These are phyloP conservation scores for Neurospora sp. DNA, from an alignment of 495 filamentous ascomycete species.

Conservation along the genomic window DNA sequence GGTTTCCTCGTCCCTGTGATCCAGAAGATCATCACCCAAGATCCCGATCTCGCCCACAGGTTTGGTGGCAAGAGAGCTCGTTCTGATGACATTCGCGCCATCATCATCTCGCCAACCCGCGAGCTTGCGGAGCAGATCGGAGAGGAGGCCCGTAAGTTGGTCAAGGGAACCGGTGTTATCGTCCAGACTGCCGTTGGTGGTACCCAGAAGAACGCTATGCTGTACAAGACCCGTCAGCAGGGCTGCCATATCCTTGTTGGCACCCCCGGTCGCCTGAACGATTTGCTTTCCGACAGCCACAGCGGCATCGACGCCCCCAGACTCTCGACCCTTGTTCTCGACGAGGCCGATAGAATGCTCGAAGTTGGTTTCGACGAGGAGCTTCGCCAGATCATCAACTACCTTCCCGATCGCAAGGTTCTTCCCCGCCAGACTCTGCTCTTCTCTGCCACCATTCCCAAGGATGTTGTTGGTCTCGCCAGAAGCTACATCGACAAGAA, in stretches of 20 bases:
- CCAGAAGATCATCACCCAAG: constrained; percentile 55
- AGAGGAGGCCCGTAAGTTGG: constrained; percentile 66
- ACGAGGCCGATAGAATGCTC: constrained; percentile 88
- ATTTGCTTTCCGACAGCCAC: constrained; percentile 63
- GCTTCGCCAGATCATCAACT: constrained; percentile 55
- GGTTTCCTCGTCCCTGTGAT: constrained; percentile 72
- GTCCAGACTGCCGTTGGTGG: constrained; percentile 89
- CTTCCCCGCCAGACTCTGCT: constrained; percentile 79
- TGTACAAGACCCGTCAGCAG: constrained; percentile 51
- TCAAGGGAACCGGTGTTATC: constrained; percentile 52
- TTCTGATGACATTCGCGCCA: constrained; percentile 66
- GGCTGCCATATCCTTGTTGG: constrained; percentile 88
- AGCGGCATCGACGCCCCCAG: constrained; percentile 61
- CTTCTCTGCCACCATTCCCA: constrained; percentile 86
- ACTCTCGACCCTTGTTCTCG: constrained; percentile 72
- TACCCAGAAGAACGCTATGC: constrained; percentile 54
- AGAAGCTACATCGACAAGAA: constrained; percentile 36
- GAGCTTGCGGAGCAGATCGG: constrained; percentile 95
- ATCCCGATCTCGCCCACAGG: constrained; percentile 38
- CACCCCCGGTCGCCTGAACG: constrained; percentile 81
- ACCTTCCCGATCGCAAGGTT: constrained; percentile 49
- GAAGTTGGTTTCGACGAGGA: constrained; percentile 82
- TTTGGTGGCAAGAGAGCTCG: constrained; percentile 19
- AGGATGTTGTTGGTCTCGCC: constrained; percentile 72
- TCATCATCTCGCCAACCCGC: constrained; percentile 89